Conservation (phyloP, 2,329 filamentous ascomycete species). For the Scedosporium apiospermum region DNA sequence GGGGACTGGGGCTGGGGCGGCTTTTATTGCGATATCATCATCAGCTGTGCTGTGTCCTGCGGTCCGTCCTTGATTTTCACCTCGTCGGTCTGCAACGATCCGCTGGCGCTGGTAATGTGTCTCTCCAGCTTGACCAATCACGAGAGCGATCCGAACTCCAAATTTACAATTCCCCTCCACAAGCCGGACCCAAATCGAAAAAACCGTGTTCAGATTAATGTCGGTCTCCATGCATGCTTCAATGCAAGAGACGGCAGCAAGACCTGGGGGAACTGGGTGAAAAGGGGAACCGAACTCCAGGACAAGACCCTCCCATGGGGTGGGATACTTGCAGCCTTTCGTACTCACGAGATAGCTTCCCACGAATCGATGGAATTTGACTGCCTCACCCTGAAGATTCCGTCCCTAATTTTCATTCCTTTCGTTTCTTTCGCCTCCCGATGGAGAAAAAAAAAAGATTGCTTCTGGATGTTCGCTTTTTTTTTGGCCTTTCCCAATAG, state of each 20-base stretch:
- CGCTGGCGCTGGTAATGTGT: background rate
- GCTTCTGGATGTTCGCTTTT: background rate
- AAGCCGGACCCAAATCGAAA: background rate
- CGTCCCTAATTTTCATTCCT: background rate
- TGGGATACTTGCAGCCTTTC: no score
- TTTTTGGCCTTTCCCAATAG: background rate
- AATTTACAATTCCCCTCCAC: background rate
- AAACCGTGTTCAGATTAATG: background rate
- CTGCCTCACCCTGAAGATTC: background rate
- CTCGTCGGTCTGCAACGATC: background rate
- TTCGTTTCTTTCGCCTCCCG: background rate
- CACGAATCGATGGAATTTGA: no score
- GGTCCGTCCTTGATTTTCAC: slow-evolving; percentile 4
- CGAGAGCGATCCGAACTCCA: background rate
- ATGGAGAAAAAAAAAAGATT: background rate
- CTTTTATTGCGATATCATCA: background rate
- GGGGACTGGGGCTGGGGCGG: background rate
- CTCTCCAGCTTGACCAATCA: background rate
- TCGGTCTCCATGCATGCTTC: background rate
- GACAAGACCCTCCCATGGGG: no score
- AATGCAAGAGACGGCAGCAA: background rate
- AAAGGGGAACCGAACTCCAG: background rate
- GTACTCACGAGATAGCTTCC: no score
- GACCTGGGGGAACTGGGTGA: background rate
- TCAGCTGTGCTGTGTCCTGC: background rate